A percentile compares a stretch with the other conserved stretches of the same genome.
These are phyloP conservation scores for Euphorbia schlechtendalii DNA, from an alignment of 441 rosid genomes.

Conservation along the genomic window DNA sequence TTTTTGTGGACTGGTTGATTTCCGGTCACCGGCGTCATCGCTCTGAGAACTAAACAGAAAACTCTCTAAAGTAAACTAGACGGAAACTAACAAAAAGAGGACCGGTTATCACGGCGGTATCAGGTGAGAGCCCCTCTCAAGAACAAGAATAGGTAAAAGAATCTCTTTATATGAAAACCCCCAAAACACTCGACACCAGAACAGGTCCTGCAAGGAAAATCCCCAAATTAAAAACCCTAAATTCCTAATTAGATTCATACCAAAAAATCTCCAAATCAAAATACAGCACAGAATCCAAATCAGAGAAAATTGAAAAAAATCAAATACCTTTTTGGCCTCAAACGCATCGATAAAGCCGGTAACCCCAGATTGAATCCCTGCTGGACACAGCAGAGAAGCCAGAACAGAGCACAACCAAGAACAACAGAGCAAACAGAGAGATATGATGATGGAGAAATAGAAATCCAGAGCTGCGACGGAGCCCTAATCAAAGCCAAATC, in stretches of 20 bases:
- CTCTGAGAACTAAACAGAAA: constrained; percentile 33
- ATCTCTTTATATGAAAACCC: constrained; percentile 56
- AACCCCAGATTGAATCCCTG: constrained; percentile 46
- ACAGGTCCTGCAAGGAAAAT: constrained; percentile 52
- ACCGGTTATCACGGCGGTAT: constrained; percentile 19
- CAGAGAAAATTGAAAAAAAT: neutral
- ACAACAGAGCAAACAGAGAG: constrained; percentile 15
- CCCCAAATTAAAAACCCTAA: constrained; percentile 16
- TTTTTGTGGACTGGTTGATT: constrained; percentile 20
- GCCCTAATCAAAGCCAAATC: constrained; percentile 66
- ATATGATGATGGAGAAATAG: neutral
- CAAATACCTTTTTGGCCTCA: constrained; percentile 53
- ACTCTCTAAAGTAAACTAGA: constrained; percentile 28
- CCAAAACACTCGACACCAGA: constrained; percentile 69
- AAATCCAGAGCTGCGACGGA: constrained; percentile 48
- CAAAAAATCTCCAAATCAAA: too few relatives aligned
- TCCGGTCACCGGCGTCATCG: constrained; percentile 36
- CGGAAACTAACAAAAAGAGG: neutral
- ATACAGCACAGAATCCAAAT: neutral
- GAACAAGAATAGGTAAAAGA: constrained; percentile 50
- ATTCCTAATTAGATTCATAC: too few relatives aligned
- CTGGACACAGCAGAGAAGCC: constrained; percentile 56
- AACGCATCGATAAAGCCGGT: constrained; percentile 61
- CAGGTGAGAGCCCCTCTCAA: constrained; percentile 51
- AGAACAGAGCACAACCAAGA: neutral